Conservation (phyloP, 2,329 filamentous ascomycete genomes). For the Drechslerella stenobrocha region DNA sequence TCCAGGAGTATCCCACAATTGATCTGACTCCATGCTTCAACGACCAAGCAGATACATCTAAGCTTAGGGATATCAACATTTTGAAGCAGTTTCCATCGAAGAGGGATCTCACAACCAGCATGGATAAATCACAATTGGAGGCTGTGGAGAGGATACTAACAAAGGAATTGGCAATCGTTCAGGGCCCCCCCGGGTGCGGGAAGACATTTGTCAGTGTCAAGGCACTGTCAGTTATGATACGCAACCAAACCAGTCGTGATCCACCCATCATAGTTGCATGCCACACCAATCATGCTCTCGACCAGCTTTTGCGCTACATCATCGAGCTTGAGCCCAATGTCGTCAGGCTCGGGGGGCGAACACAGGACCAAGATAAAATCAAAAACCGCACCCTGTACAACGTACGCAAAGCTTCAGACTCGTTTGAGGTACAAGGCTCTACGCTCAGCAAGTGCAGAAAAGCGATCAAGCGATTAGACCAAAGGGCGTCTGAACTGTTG, state of each 20-base stretch:
- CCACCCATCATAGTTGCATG: slow-evolving; percentile 77
- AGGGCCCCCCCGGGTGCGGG: slow-evolving; percentile 74
- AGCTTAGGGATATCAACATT: slow-evolving; percentile 61
- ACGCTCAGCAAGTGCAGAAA: slow-evolving; percentile 55
- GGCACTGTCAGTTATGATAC: slow-evolving; percentile 68
- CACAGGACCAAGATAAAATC: slow-evolving; percentile 66
- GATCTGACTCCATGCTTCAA: slow-evolving; percentile 60
- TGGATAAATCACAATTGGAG: slow-evolving; percentile 72
- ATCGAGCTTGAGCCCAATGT: slow-evolving; percentile 66
- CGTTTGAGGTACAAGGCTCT: slow-evolving; percentile 56
- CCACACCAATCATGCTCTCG: slow-evolving; percentile 84
- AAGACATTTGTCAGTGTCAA: slow-evolving; percentile 82
- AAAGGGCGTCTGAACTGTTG: slow-evolving; percentile 57
- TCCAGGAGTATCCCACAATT: slow-evolving; percentile 59
- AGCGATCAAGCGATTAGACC: slow-evolving; percentile 58
- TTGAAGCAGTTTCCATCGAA: slow-evolving; percentile 61
- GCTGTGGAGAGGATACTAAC: slow-evolving; percentile 73
- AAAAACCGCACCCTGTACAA: slow-evolving; percentile 69
- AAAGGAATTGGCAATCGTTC: slow-evolving; percentile 72
- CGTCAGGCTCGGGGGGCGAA: slow-evolving; percentile 70
- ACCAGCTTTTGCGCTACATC: slow-evolving; percentile 73
- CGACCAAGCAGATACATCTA: slow-evolving; percentile 52
- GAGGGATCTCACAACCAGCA: slow-evolving; percentile 56
- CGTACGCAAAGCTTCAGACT: slow-evolving; percentile 58
- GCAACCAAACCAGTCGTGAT: slow-evolving; percentile 62